A percentile compares a stretch with the other conserved stretches of the same genome.
phyloP scores from a whole-genome alignment of 1,284 basidiomycete species.

The Tilletia indica region DNA sequence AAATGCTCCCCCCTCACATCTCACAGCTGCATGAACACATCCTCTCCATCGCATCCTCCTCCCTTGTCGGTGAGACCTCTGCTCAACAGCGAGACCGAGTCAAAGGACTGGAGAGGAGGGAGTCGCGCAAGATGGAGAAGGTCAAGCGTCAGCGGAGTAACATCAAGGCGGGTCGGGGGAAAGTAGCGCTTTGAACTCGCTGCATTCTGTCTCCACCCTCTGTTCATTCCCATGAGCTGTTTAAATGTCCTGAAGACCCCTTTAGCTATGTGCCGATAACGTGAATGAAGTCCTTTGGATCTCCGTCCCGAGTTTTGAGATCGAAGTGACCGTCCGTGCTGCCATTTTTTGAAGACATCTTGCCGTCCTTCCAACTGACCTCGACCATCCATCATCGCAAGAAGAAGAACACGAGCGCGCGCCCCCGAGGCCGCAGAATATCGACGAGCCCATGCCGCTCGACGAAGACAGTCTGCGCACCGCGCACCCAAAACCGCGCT shows the following conservation, averaged over 20 bases:
- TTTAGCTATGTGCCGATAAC: too few relatives aligned
- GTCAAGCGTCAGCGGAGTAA: constrained; percentile 28
- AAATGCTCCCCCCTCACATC: not conserved
- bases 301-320: too few relatives aligned
- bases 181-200: not conserved
- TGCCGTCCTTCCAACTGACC: too few relatives aligned
- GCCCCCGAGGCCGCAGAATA: too few relatives aligned
- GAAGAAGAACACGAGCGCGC: too few relatives aligned
- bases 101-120: constrained; percentile 14
- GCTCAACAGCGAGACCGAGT: constrained; percentile 24
- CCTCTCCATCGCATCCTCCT: constrained; percentile 20
- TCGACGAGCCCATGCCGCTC: not conserved
- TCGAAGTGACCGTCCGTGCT: too few relatives aligned
- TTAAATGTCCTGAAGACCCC: too few relatives aligned
- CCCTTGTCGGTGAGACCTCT: constrained; percentile 24
- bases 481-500: not conserved
- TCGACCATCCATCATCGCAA: too few relatives aligned
- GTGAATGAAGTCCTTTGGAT: too few relatives aligned
- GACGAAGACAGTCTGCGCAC: constrained; percentile 3
- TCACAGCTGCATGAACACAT: constrained; percentile 18
- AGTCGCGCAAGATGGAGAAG: constrained; percentile 21
- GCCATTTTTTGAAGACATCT: too few relatives aligned
- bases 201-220: too few relatives aligned
- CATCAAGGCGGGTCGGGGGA: constrained; percentile 26
- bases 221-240: too few relatives aligned